Percentiles rank a stretch among this genome's conserved stretches.
These are phyloP conservation scores for Coemansia sp. DNA, from an alignment of 192 early-diverging fungal genomes.

Conservation along the genomic window DNA sequence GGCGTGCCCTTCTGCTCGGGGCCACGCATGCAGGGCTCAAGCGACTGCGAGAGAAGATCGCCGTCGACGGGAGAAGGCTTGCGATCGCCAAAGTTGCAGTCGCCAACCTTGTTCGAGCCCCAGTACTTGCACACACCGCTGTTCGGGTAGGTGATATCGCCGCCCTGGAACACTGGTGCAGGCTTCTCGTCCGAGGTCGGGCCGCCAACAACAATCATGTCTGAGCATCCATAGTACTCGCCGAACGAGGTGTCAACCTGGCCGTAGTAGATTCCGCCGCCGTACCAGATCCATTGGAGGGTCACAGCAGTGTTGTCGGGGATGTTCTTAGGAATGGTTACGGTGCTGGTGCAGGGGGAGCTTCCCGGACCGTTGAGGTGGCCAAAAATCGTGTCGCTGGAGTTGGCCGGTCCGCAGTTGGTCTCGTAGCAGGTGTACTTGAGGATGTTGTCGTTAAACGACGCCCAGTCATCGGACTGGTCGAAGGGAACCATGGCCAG, in stretches of 20 bases:
- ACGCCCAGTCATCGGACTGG: slow-evolving; percentile 59
- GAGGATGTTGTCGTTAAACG: slow-evolving; percentile 57
- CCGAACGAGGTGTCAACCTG: slow-evolving; percentile 58
- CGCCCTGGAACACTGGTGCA: slow-evolving; percentile 49
- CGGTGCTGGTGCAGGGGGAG: slow-evolving; percentile 53
- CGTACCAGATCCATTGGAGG: slow-evolving; percentile 66
- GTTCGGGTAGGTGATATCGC: slow-evolving; percentile 57
- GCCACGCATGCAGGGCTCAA: slow-evolving; percentile 59
- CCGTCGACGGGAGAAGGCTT: slow-evolving; percentile 48
- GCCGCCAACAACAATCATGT: slow-evolving; percentile 58
- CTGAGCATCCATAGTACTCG: slow-evolving; percentile 61
- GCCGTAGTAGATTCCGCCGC: slow-evolving; percentile 62
- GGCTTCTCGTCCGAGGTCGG: slow-evolving; percentile 26
- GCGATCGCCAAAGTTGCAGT: slow-evolving; percentile 58
- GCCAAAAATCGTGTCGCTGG: slow-evolving; percentile 44
- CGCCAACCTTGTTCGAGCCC: slow-evolving; percentile 61
- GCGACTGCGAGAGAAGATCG: slow-evolving; percentile 58
- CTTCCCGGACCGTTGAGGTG: slow-evolving; percentile 57
- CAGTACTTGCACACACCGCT: slow-evolving; percentile 65
- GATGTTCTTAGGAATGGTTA: slow-evolving; percentile 56
- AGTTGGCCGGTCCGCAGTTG: slow-evolving; percentile 56
- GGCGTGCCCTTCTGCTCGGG: slow-evolving; percentile 47
- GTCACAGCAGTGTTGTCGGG: slow-evolving; percentile 57
- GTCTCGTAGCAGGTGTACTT: slow-evolving; percentile 63
- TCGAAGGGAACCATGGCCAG: slow-evolving; percentile 61